These are phyloP conservation scores for Penicillium sp. DNA, from an alignment of 2,329 filamentous ascomycete genomes.

Conservation along the genomic window DNA sequence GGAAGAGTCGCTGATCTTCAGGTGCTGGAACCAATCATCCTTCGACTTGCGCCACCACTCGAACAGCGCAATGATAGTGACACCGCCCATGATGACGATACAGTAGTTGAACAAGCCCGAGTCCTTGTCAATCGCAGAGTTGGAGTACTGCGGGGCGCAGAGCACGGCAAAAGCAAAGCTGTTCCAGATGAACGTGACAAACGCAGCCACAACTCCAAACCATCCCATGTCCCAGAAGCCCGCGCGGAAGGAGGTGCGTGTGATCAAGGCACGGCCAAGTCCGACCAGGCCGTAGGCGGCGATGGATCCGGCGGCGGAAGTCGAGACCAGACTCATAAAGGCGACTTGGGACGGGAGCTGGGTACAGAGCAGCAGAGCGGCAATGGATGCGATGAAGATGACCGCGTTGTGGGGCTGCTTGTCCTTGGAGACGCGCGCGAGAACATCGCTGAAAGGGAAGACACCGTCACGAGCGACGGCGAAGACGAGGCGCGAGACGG, in stretches of 20 bases:
- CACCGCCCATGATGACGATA: slow-evolving; percentile 48
- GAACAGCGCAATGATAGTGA: slow-evolving; percentile 32
- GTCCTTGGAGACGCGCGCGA: slow-evolving; percentile 51
- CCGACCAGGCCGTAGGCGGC: slow-evolving; percentile 50
- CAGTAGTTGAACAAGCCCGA: slow-evolving; percentile 35
- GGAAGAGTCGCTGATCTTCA: slow-evolving; percentile 14
- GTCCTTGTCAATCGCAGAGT: slow-evolving; percentile 21
- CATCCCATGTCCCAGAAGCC: slow-evolving; percentile 48
- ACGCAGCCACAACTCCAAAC: slow-evolving; percentile 45
- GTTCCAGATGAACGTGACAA: slow-evolving; percentile 49
- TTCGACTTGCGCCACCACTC: slow-evolving; percentile 29
- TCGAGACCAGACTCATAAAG: slow-evolving; percentile 51
- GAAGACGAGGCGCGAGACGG: slow-evolving; percentile 58
- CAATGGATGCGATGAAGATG: slow-evolving; percentile 54
- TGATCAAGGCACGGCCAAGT: slow-evolving; percentile 45
- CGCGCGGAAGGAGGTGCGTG: slow-evolving; percentile 46
- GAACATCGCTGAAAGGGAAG: slow-evolving; percentile 56
- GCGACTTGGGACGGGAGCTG: slow-evolving; percentile 54
- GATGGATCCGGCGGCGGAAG: slow-evolving; percentile 48
- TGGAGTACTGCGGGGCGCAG: slow-evolving; percentile 43
- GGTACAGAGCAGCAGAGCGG: slow-evolving; percentile 55
- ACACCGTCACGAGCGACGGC: slow-evolving; percentile 60
- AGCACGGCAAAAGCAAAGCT: slow-evolving; percentile 49
- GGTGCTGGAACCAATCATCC: slow-evolving; percentile 23
- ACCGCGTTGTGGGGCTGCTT: slow-evolving; percentile 59